These are phyloP conservation scores for Serendipita sp. DNA, from an alignment of 768 basidiomycete genomes.

Conservation along the genomic window DNA sequence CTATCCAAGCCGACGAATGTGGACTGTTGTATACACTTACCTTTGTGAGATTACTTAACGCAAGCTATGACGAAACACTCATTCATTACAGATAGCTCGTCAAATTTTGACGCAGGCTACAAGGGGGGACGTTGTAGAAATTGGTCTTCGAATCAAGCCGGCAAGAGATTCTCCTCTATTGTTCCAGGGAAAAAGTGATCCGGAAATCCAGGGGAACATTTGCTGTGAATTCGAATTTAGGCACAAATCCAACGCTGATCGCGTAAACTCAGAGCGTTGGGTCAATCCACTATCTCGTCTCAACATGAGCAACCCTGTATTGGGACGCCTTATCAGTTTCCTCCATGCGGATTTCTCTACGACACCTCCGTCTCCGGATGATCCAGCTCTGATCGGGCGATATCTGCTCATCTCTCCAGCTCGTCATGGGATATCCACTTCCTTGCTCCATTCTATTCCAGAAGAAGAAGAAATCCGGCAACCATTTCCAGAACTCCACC, in stretches of 20 bases:
- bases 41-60: conserved; percentile 44
- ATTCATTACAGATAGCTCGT: conserved; percentile 44
- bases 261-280: too few species aligned
- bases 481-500: conserved; percentile 32
- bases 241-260: not conserved
- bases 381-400: not conserved
- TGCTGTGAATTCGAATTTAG: not conserved
- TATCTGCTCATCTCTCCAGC: not conserved
- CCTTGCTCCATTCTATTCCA: conserved; percentile 23
- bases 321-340: not conserved
- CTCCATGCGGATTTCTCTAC: not conserved
- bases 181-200: not conserved
- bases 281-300: not conserved
- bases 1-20: conserved; percentile 72
- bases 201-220: not conserved
- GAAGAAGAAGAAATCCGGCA: conserved; percentile 35
- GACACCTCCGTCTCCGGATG: not conserved
- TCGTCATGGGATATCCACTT: conserved; percentile 9
- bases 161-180: not conserved
- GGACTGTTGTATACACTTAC: conserved; percentile 66
- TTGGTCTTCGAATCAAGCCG: conserved; percentile 52
- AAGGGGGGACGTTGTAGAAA: conserved; percentile 66
- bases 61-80: not conserved
- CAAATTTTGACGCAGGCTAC: conserved; percentile 61
- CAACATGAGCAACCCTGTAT: not conserved